phyloP scores from a whole-genome alignment of 495 filamentous ascomycete species.

The Diplogelasinospora grovesii region DNA sequence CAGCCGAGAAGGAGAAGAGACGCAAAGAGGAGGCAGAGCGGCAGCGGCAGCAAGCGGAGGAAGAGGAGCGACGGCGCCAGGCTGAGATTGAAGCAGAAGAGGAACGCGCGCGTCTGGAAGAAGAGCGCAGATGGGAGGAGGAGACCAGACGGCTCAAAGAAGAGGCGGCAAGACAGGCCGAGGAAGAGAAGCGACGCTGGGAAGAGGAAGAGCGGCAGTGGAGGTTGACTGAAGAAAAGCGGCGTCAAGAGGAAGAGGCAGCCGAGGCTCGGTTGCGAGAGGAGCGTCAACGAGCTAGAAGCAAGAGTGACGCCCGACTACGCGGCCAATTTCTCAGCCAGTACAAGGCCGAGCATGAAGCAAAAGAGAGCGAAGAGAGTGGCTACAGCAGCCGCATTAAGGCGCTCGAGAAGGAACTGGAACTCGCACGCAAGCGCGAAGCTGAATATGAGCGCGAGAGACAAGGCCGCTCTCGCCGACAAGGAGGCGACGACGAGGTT shows the following conservation, averaged over 20 bases:
- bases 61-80: constrained; percentile 55
- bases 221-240: constrained; percentile 72
- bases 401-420: constrained; percentile 79
- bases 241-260: constrained; percentile 67
- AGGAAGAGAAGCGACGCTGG: constrained; percentile 76
- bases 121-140: constrained; percentile 75
- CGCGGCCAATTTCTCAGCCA: constrained; percentile 82
- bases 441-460: constrained; percentile 76
- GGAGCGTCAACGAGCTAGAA: constrained; percentile 57
- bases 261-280: constrained; percentile 58
- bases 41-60: constrained; percentile 53
- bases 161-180: constrained; percentile 58
- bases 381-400: constrained; percentile 53
- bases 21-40: constrained; percentile 54
- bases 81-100: constrained; percentile 64
- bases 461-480: constrained; percentile 43
- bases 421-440: constrained; percentile 79
- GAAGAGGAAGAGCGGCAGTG: constrained; percentile 77
- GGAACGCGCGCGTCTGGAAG: constrained; percentile 56
- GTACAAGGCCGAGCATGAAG: constrained; percentile 61
- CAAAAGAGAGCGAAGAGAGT: constrained; percentile 22
- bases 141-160: constrained; percentile 63
- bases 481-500: constrained; percentile 23
- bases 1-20: constrained; percentile 50
- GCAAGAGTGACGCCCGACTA: constrained; percentile 57